Evolutionary conservation across 208 protist species (phyloP).

Genomic region (Trypanosoma lewisi): DNA sequence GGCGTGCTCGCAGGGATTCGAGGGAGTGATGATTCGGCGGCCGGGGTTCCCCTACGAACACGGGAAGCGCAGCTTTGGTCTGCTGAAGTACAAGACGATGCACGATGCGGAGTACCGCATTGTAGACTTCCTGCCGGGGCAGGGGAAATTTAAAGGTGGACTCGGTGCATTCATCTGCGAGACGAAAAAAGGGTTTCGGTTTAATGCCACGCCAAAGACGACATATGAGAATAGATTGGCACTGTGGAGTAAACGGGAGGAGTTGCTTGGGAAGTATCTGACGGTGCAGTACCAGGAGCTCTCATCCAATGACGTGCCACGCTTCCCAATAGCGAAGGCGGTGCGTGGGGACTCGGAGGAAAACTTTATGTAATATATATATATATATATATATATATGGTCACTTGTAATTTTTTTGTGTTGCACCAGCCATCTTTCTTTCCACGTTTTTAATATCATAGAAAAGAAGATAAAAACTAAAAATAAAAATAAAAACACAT

Average conservation of each 20-base stretch:
- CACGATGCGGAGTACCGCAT: conserved; percentile 90
- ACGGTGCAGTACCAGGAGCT: conserved; percentile 90
- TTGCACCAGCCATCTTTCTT: too few species aligned
- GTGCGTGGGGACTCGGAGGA: conserved; percentile 58
- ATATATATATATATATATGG: too few species aligned
- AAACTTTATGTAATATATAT: conserved; percentile 77
- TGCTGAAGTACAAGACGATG: conserved; percentile 92
- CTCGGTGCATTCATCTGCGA: conserved; percentile 85
- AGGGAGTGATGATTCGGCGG: conserved; percentile 88
- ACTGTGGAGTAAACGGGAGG: conserved; percentile 59
- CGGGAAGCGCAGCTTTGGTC: conserved; percentile 85
- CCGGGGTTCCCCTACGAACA: conserved; percentile 85
- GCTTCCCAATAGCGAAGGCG: conserved; percentile 83
- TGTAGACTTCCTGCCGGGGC: conserved; percentile 73
- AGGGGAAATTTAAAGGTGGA: conserved; percentile 84
- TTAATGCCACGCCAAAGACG: conserved; percentile 74
- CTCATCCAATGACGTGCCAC: conserved; percentile 81
- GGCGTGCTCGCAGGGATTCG: conserved; percentile 85
- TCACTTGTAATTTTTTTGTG: too few species aligned
- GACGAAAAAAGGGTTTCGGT: conserved; percentile 73
- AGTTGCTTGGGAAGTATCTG: conserved; percentile 70
- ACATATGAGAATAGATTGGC: conserved; percentile 50
- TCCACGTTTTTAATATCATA: too few species aligned
- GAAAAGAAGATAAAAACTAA: too few species aligned
- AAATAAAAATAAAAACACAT: not conserved